Evolutionary conservation across 345 rosid genomes (phyloP).

Genomic region (Eucalyptus regnans): DNA sequence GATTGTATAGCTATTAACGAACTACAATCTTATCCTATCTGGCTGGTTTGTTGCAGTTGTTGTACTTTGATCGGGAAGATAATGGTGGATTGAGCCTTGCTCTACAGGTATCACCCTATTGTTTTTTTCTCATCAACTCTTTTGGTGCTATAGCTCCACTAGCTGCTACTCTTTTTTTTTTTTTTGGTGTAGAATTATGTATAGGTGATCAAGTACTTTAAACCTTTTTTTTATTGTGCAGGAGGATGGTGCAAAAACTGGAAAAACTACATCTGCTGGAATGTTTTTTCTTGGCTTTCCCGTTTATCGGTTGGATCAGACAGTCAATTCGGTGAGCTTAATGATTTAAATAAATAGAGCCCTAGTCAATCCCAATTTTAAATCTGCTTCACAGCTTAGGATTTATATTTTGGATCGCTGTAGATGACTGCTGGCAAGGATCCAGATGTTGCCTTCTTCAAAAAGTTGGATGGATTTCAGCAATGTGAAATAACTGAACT

Average conservation of each 20-base stretch:
- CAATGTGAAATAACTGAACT: constrained; percentile 89
- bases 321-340: constrained; percentile 58
- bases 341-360: background rate
- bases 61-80: constrained; percentile 81
- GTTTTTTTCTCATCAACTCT: background rate
- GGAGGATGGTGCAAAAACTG: constrained; percentile 90
- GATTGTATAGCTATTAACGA: background rate
- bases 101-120: constrained; percentile 52
- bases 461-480: constrained; percentile 89
- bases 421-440: constrained; percentile 85
- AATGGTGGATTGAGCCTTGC: constrained; percentile 84
- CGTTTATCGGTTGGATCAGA: constrained; percentile 80
- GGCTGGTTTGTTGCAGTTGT: constrained; percentile 56
- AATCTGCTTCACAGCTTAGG: background rate
- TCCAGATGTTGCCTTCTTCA: constrained; percentile 86
- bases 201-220: background rate
- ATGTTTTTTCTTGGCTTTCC: constrained; percentile 97
- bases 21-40: background rate
- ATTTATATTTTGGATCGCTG: background rate
- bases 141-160: background rate
- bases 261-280: constrained; percentile 86
- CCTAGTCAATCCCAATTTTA: background rate
- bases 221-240: background rate
- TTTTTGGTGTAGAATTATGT: background rate
- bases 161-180: background rate